A percentile compares a stretch with the other conserved stretches of the same genome.
phyloP scores from a whole-genome alignment of 1,284 basidiomycete genomes.

The Leccinum pallidistipes region DNA sequence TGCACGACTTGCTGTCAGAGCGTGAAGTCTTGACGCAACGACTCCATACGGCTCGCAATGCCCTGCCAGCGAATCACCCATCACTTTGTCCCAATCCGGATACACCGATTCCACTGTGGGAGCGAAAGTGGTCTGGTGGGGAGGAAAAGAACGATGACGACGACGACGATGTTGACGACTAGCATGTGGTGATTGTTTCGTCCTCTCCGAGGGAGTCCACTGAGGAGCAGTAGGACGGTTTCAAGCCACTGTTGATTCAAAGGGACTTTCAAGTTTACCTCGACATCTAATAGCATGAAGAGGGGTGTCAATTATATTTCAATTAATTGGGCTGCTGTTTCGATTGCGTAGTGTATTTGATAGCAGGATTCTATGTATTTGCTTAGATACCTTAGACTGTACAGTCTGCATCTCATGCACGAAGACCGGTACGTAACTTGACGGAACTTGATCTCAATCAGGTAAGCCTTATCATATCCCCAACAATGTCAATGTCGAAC shows the following conservation, averaged over 20 bases:
- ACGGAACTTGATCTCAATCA: not conserved
- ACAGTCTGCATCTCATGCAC: not conserved
- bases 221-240: not conserved
- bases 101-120: slow-evolving; percentile 58
- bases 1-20: slow-evolving; percentile 62
- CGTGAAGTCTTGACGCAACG: slow-evolving; percentile 56
- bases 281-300: slow-evolving; percentile 5
- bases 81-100: slow-evolving; percentile 38
- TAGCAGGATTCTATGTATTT: slow-evolving; percentile 6
- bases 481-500: slow-evolving; percentile 26
- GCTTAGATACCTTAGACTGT: slow-evolving; percentile 24
- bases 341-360: slow-evolving; percentile 11
- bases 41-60: slow-evolving; percentile 56
- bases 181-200: slow-evolving; percentile 4
- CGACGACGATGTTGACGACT: slow-evolving; percentile 42
- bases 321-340: slow-evolving; percentile 25
- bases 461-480: not conserved
- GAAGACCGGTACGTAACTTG: not conserved
- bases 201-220: not conserved
- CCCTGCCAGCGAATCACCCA: slow-evolving; percentile 58
- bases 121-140: slow-evolving; percentile 76
- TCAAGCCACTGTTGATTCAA: not conserved
- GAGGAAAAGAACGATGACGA: slow-evolving; percentile 50
- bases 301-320: slow-evolving; percentile 27
- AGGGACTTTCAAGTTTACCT: not conserved